Percentiles rank a stretch among this genome's conserved stretches.
Evolutionary conservation across 1,139 yeast species (phyloP).

Genomic region (Kodamaea alishanica): DNA sequence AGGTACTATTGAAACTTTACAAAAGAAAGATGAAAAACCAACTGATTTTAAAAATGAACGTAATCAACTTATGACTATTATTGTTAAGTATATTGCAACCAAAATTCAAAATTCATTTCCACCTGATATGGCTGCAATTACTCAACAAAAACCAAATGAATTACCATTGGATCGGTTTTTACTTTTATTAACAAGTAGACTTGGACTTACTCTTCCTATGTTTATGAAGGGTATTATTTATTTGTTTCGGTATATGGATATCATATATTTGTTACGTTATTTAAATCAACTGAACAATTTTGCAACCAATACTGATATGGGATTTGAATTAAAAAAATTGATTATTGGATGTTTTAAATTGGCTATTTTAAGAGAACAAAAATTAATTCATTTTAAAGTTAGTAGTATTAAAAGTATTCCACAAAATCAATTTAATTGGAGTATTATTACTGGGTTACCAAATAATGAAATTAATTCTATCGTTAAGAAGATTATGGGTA

Average conservation of each 20-base stretch:
- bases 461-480: constrained; percentile 36
- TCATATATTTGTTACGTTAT: constrained; percentile 44
- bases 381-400: constrained; percentile 8
- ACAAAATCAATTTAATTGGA: constrained; percentile 24
- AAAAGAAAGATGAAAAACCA: background rate
- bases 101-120: constrained; percentile 47
- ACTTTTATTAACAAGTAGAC: constrained; percentile 37
- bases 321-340: constrained; percentile 41
- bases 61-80: constrained; percentile 40
- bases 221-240: constrained; percentile 45
- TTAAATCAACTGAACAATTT: constrained; percentile 47
- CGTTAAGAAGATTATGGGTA: constrained; percentile 36
- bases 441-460: constrained; percentile 35
- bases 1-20: background rate
- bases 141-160: constrained; percentile 25
- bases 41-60: constrained; percentile 15
- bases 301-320: constrained; percentile 38
- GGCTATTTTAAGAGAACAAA: constrained; percentile 33
- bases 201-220: constrained; percentile 33
- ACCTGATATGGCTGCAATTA: constrained; percentile 26
- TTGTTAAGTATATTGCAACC: constrained; percentile 44
- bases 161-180: constrained; percentile 43
- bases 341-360: constrained; percentile 45
- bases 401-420: constrained; percentile 6
- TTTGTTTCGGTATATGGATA: constrained; percentile 48